phyloP scores from a whole-genome alignment of 2,329 filamentous ascomycete species.

The Pestalotiopsis sp. region DNA sequence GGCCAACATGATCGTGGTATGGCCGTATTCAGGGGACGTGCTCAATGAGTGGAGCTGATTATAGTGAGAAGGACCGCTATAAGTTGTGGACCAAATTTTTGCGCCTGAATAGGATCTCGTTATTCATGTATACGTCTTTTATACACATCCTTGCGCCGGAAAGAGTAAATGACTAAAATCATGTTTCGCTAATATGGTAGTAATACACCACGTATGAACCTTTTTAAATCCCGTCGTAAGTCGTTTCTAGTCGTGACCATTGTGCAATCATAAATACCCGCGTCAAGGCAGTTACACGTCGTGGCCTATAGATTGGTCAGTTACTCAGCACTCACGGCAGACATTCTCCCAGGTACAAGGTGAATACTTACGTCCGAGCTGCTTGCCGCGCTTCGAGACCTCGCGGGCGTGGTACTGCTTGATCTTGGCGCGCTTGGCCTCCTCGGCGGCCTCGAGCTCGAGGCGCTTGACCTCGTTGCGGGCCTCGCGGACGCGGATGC shows the following conservation, averaged over 20 bases:
- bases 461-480: conserved; percentile 63
- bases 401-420: conserved; percentile 68
- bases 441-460: conserved; percentile 67
- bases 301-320: background rate
- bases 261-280: conserved; percentile 19
- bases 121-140: background rate
- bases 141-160: background rate
- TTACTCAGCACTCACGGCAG: background rate
- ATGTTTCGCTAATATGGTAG: background rate
- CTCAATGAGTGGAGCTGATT: background rate
- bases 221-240: background rate
- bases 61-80: background rate
- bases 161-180: background rate
- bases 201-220: background rate
- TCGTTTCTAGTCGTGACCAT: background rate
- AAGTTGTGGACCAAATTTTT: background rate
- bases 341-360: background rate
- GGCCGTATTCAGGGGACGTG: background rate
- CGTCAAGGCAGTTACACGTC: conserved; percentile 7
- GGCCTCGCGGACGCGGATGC: conserved; percentile 61
- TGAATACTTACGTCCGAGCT: conserved; percentile 64
- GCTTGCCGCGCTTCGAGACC: conserved; percentile 68
- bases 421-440: conserved; percentile 65
- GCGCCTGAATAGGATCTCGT: background rate
- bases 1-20: background rate